Evolutionary conservation across 1,284 basidiomycete species (phyloP), one percentile per base, ranked within the genome.

Genomic region (Moesziomyces sp.): DNA sequence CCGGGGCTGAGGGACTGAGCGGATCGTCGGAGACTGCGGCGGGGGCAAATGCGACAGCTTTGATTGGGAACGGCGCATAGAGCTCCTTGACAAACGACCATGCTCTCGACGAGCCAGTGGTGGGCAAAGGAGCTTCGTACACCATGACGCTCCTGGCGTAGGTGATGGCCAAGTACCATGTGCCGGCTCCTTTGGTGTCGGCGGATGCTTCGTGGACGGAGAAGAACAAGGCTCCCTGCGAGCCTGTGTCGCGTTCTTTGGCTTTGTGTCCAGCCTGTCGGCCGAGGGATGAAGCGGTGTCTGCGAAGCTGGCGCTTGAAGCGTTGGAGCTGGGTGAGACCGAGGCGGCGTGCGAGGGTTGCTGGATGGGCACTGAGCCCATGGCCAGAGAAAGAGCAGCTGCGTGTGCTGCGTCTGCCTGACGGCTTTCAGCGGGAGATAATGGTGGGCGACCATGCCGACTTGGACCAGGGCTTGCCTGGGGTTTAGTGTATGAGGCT

Each of bases 101-200:
- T 30, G 77, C 72, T 3, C 77, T 59, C 16, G 58, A 44, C 6
- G 55, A 43, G 3, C 55, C 64, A n/a, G 44, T n/a, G 30, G 46
- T 58, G 3, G 75, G 57, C n/a, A 67, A 50, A 5, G 65, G 46
- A 18, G 77, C 75, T 52, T 79, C 77, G 58, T 79, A 79, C 5
- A 79, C 54, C 55, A 71, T 58, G 51, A 79, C 62, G 35, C 64
- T 71, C 42, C 75, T 75, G 33, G 72, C 52, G 19, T 63, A 67
- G 10, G 77, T 63, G 18, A 79, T 57, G 23, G 77, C 77, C 9
- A 79, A 49, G 52, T 79, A 79, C 77, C 77, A 79, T 14, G 77
- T 79, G 18, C 77, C 77, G 9, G 66, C 47, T 6, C 62, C 75
- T 43, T 76, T 76, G 45, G 67, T 68, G 30, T 77, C 66, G 13